Conservation (phyloP, 805 yeast species). For the Cyberlindnera saturnus region DNA sequence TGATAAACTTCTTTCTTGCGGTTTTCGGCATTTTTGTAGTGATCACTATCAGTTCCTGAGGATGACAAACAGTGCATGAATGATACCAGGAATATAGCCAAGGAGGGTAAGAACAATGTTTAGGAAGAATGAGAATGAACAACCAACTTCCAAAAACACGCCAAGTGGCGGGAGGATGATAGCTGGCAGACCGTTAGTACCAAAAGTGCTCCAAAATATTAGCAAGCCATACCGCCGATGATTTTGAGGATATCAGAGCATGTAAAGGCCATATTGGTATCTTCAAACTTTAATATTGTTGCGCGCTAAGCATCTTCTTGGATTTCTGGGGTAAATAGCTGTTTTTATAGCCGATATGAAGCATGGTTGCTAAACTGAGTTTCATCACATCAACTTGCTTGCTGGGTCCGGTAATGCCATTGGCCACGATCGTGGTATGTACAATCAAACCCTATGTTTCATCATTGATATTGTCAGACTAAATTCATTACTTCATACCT, state of each 20-base stretch:
- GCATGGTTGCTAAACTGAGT: too few species aligned
- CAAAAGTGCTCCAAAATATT: too few species aligned
- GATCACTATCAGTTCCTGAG: conserved; percentile 15
- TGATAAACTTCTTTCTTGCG: too few species aligned
- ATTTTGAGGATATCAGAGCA: conserved; percentile 43
- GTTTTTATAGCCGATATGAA: too few species aligned
- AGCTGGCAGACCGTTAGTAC: conserved; percentile 24
- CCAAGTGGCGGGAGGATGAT: conserved; percentile 52
- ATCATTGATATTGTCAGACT: not conserved
- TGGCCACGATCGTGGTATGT: not conserved
- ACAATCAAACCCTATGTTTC: not conserved
- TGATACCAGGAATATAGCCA: conserved; percentile 69
- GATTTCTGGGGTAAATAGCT: not conserved
- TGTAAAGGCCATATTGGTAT: conserved; percentile 37
- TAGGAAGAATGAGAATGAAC: conserved; percentile 27
- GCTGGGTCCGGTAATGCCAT: not conserved
- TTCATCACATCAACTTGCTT: not conserved
- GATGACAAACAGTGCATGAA: conserved; percentile 54
- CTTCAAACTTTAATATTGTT: not conserved
- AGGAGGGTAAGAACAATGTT: conserved; percentile 57
- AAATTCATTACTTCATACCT: not conserved
- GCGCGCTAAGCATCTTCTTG: not conserved
- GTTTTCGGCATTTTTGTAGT: too few species aligned
- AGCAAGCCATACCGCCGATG: conserved; percentile 24
- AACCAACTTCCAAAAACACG: conserved; percentile 49